A percentile compares a stretch with the other conserved stretches of the same genome.
Evolutionary conservation across 768 basidiomycete species (phyloP).

Genomic region (Clavulina sp.): DNA sequence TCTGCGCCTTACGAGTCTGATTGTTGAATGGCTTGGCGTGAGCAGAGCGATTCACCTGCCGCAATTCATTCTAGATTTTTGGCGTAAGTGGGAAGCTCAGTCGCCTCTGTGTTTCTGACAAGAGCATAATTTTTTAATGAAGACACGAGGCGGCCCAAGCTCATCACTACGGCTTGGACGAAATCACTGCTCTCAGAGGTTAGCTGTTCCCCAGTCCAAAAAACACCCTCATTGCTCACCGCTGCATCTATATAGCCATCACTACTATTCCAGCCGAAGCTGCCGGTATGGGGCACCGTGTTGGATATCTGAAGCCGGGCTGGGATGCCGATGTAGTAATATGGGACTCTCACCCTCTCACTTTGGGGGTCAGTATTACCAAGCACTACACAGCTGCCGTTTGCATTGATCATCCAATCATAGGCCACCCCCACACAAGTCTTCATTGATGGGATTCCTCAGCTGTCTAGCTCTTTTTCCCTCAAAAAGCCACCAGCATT

Average conservation of each 20-base stretch:
- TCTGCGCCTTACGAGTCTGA: too few relatives aligned
- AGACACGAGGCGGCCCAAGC: constrained; percentile 64
- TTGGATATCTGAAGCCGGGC: constrained; percentile 20
- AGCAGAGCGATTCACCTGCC: constrained; percentile 22
- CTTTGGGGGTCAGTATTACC: too few relatives aligned
- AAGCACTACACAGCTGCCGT: too few relatives aligned
- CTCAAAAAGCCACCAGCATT: constrained; percentile 13
- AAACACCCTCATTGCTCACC: not conserved
- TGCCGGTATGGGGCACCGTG: constrained; percentile 21
- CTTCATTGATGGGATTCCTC: constrained; percentile 24
- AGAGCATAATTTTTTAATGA: too few relatives aligned
- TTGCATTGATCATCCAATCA: too few relatives aligned
- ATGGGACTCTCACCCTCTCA: constrained; percentile 24
- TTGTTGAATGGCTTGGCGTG: not conserved
- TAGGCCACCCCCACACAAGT: constrained; percentile 22
- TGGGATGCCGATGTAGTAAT: constrained; percentile 21
- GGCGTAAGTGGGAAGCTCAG: too few relatives aligned
- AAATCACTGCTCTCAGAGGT: constrained; percentile 36
- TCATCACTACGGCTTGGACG: constrained; percentile 52
- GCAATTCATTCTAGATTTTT: constrained; percentile 56
- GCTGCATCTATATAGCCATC: constrained; percentile 11
- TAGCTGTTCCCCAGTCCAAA: not conserved
- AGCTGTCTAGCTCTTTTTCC: constrained; percentile 18
- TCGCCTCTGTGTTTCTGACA: too few relatives aligned
- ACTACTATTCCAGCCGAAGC: constrained; percentile 20